A percentile compares a stretch with the other conserved stretches of the same genome.
Conservation (phyloP, 768 basidiomycete species). For the Xerocomellus amylosporus region DNA sequence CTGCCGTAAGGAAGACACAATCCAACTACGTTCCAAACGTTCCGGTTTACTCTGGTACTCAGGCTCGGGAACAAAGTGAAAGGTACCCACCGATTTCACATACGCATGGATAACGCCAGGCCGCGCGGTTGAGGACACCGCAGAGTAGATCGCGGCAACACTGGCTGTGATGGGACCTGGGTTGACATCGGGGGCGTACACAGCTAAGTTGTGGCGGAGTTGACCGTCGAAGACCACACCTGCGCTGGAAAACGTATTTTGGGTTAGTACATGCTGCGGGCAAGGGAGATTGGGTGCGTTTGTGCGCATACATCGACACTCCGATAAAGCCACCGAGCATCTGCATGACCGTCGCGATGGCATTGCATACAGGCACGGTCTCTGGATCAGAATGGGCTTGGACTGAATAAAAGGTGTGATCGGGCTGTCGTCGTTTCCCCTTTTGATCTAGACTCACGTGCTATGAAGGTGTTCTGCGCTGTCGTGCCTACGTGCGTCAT, state of each 20-base stretch:
- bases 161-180: slow-evolving; percentile 4
- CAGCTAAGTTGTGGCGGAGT: slow-evolving; percentile 6
- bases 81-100: slow-evolving; percentile 7
- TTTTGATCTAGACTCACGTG: neutral
- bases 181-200: slow-evolving; percentile 11
- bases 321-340: slow-evolving; percentile 14
- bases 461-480: slow-evolving; percentile 11
- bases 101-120: slow-evolving; percentile 12
- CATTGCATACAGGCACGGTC: slow-evolving; percentile 4
- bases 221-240: slow-evolving; percentile 8
- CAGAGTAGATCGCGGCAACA: slow-evolving; percentile 10
- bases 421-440: neutral
- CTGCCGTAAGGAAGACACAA: slow-evolving; percentile 13
- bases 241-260: neutral
- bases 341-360: slow-evolving; percentile 10
- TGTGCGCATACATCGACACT: slow-evolving; percentile 1
- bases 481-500: neutral
- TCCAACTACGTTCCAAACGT: slow-evolving; percentile 2
- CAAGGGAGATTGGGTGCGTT: neutral
- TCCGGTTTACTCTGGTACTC: neutral
- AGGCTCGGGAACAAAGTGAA: neutral
- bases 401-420: neutral
- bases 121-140: neutral
- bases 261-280: neutral
- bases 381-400: slow-evolving; percentile 6